A percentile compares a stretch with the other conserved stretches of the same genome.
phyloP scores from a whole-genome alignment of 1,139 yeast genomes.

The Magnusiomyces suaveolens region DNA sequence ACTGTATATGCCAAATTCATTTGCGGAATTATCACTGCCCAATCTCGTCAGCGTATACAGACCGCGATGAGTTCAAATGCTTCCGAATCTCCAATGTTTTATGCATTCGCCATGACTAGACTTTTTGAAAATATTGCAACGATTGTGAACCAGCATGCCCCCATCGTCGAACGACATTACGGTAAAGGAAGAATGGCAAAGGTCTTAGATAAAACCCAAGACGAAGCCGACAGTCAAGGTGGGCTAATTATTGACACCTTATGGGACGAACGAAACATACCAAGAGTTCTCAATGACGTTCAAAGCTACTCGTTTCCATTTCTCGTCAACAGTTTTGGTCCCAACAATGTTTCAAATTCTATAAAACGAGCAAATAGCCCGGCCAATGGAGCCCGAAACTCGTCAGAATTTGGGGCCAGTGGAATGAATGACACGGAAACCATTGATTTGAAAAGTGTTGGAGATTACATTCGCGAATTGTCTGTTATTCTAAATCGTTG shows the following conservation, averaged over 20 bases:
- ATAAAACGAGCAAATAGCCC: constrained; percentile 23
- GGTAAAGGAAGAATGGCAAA: constrained; percentile 54
- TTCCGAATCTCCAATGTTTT: constrained; percentile 34
- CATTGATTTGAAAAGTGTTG: constrained; percentile 44
- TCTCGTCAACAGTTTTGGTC: constrained; percentile 29
- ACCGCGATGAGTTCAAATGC: constrained; percentile 15
- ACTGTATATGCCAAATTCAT: constrained; percentile 76
- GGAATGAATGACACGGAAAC: constrained; percentile 27
- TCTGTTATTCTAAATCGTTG: constrained; percentile 75
- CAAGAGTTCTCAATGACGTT: constrained; percentile 48
- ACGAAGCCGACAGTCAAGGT: constrained; percentile 84
- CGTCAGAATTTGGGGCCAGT: constrained; percentile 9
- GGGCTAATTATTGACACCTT: constrained; percentile 82
- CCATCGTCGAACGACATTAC: constrained; percentile 63
- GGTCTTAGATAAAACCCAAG: constrained; percentile 65
- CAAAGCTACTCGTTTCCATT: constrained; percentile 44
- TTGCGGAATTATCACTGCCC: constrained; percentile 72
- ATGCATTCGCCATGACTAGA: constrained; percentile 61
- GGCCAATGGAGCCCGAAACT: constrained; percentile 15
- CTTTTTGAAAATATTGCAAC: constrained; percentile 77
- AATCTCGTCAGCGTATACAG: constrained; percentile 53
- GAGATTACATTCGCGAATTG: constrained; percentile 54
- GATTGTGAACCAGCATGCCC: constrained; percentile 79
- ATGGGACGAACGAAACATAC: constrained; percentile 59
- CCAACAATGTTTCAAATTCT: constrained; percentile 14